Conservation (phyloP, 1,284 basidiomycete species). For the Cryptococcus hybrid region DNA sequence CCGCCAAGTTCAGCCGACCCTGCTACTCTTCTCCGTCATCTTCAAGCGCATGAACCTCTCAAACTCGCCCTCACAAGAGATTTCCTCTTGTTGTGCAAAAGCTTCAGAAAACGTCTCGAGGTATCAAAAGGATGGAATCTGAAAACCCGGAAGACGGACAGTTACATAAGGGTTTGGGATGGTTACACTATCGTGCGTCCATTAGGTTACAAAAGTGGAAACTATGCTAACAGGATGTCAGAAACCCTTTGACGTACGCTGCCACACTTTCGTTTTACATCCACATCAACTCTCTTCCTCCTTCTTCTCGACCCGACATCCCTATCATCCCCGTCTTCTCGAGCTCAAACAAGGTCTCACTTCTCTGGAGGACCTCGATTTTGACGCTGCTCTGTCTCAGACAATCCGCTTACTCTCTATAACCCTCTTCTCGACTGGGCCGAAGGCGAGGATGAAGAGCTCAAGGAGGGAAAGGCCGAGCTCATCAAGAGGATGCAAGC, state of each 20-base stretch:
- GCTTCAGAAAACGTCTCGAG: constrained; percentile 45
- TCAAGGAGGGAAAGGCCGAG: constrained; percentile 27
- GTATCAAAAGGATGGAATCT: constrained; percentile 39
- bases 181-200: constrained; percentile 50
- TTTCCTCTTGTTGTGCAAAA: constrained; percentile 52
- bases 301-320: constrained; percentile 58
- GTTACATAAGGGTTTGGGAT: constrained; percentile 49
- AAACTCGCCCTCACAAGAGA: constrained; percentile 58
- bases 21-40: constrained; percentile 63
- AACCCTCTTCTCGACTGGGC: constrained; percentile 6
- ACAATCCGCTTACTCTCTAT: constrained; percentile 47
- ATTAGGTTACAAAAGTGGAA: not conserved
- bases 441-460: constrained; percentile 38
- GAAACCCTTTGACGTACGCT: constrained; percentile 88
- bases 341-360: constrained; percentile 79
- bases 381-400: constrained; percentile 57
- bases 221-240: constrained; percentile 39
- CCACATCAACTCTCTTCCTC: constrained; percentile 73
- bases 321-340: constrained; percentile 79
- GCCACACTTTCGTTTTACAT: constrained; percentile 92
- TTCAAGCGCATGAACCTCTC: constrained; percentile 79
- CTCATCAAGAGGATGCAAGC: constrained; percentile 32
- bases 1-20: constrained; percentile 35
- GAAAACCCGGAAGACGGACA: constrained; percentile 27
- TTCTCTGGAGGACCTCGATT: constrained; percentile 78